A percentile compares a stretch with the other conserved stretches of the same genome.
These are phyloP conservation scores for Carallia pectinifolia DNA, from an alignment of 345 rosid genomes.

Conservation along the genomic window DNA sequence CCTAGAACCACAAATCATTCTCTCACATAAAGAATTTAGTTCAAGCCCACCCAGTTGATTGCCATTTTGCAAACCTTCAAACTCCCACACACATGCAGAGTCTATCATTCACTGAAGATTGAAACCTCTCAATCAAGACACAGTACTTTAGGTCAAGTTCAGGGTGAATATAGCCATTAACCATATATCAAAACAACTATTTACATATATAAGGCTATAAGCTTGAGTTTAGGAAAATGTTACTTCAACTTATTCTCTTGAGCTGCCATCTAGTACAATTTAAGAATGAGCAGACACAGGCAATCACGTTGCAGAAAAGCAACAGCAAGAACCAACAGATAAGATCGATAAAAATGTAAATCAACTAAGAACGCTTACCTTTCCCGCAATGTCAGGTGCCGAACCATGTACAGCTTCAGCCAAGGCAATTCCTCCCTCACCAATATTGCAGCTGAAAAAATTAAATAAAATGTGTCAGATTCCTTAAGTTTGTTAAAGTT, in stretches of 20 bases:
- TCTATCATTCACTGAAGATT: background rate
- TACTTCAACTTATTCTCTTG: background rate
- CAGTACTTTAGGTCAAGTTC: background rate
- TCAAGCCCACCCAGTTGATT: too few relatives aligned
- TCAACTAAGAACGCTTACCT: constrained; percentile 24
- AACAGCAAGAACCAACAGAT: background rate
- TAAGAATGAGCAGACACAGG: background rate
- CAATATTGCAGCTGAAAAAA: constrained; percentile 88
- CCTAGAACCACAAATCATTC: too few relatives aligned
- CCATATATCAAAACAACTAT: too few relatives aligned
- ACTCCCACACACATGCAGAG: background rate
- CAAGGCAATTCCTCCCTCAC: constrained; percentile 96
- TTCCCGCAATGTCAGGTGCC: constrained; percentile 99
- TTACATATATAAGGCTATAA: background rate
- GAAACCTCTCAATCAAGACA: background rate
- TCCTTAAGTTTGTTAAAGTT: constrained; percentile 1
- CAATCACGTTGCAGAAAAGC: background rate
- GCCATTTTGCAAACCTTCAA: background rate
- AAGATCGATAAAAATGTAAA: background rate
- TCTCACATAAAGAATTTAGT: too few relatives aligned
- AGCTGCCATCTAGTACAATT: background rate
- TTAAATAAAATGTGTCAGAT: constrained; percentile 14
- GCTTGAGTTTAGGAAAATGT: background rate
- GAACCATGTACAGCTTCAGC: constrained; percentile 99
- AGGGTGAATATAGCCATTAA: too few relatives aligned